These are phyloP conservation scores for Diatrype stigma DNA, from an alignment of 2,329 filamentous ascomycete species.

Conservation along the genomic window DNA sequence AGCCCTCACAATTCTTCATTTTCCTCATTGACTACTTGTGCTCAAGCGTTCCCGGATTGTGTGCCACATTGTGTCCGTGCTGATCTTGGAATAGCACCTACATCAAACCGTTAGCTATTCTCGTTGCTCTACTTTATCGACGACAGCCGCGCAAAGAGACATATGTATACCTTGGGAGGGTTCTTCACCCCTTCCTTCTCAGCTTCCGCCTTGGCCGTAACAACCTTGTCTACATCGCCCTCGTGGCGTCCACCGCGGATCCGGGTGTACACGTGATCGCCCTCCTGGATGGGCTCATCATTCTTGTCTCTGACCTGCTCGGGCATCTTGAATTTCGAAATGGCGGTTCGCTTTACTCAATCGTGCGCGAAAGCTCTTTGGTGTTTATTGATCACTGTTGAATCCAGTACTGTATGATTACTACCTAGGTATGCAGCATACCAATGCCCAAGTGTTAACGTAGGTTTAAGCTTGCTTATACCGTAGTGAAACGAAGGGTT, in stretches of 20 bases:
- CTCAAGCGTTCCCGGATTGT: conserved; percentile 33
- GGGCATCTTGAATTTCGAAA: too few relatives aligned
- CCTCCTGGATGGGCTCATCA: conserved; percentile 32
- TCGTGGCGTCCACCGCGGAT: conserved; percentile 35
- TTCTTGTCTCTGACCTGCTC: conserved; percentile 29
- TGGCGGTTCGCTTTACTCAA: too few relatives aligned
- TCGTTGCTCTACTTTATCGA: neutral
- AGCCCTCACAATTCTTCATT: neutral
- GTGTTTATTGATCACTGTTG: too few relatives aligned
- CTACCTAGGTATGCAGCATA: too few relatives aligned
- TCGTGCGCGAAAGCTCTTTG: too few relatives aligned
- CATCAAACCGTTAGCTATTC: conserved; percentile 1
- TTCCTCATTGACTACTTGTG: conserved; percentile 14
- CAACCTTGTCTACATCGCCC: conserved; percentile 35
- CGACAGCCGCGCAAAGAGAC: neutral
- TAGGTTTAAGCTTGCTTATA: too few relatives aligned
- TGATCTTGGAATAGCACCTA: conserved; percentile 36
- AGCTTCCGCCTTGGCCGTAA: conserved; percentile 30
- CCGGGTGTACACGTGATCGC: conserved; percentile 36
- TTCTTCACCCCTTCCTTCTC: conserved; percentile 33
- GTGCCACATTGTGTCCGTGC: conserved; percentile 33
- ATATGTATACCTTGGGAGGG: conserved; percentile 35
- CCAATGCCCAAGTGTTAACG: too few relatives aligned
- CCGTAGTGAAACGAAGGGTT: too few relatives aligned
- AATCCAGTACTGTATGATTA: too few relatives aligned